Evolutionary conservation across 2,329 filamentous ascomycete species (phyloP).

Genomic region (Rutstroemia sydowiana): DNA sequence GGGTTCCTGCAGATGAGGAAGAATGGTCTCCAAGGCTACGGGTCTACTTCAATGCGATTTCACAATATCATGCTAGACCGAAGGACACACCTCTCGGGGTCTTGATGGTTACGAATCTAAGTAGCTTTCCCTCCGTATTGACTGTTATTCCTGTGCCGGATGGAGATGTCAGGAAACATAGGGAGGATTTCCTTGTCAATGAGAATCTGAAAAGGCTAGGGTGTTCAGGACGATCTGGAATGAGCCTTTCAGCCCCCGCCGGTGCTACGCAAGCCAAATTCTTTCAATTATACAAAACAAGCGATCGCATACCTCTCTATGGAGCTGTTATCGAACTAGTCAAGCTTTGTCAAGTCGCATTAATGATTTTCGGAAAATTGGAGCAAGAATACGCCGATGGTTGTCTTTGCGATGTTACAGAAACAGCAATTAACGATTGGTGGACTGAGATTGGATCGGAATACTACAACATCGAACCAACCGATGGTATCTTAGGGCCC

Average conservation of each 20-base stretch:
- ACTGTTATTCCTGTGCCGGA: slow-evolving; percentile 88
- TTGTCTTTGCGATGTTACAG: slow-evolving; percentile 85
- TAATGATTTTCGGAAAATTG: slow-evolving; percentile 81
- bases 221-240: slow-evolving; percentile 80
- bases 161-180: slow-evolving; percentile 73
- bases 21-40: slow-evolving; percentile 73
- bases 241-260: slow-evolving; percentile 72
- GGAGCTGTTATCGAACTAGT: slow-evolving; percentile 80
- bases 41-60: slow-evolving; percentile 79
- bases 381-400: slow-evolving; percentile 88
- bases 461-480: slow-evolving; percentile 85
- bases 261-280: slow-evolving; percentile 86
- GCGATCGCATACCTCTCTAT: slow-evolving; percentile 71
- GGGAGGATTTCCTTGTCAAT: slow-evolving; percentile 84
- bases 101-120: slow-evolving; percentile 90
- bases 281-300: slow-evolving; percentile 80
- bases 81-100: slow-evolving; percentile 77
- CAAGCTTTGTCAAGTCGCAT: slow-evolving; percentile 81
- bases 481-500: slow-evolving; percentile 85
- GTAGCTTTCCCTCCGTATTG: slow-evolving; percentile 82
- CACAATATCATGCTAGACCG: slow-evolving; percentile 75
- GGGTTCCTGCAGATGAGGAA: slow-evolving; percentile 71
- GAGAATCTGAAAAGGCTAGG: slow-evolving; percentile 88
- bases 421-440: slow-evolving; percentile 86
- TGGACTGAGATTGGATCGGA: slow-evolving; percentile 92